Evolutionary conservation across 2,329 filamentous ascomycete genomes (phyloP).

Genomic region (Colletotrichum sojae): DNA sequence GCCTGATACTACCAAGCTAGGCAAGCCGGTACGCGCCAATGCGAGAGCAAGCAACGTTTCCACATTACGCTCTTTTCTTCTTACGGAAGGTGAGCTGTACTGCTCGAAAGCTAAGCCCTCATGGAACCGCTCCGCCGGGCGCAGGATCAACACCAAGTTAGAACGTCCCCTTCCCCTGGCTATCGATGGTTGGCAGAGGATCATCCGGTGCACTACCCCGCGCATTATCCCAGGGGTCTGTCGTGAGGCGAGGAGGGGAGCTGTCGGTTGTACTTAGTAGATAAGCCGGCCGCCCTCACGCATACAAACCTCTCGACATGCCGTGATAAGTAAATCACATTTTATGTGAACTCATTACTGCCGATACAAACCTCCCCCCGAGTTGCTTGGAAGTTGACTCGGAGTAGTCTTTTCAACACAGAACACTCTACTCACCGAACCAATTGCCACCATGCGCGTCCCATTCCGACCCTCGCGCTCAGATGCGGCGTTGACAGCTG

Average conservation of each 20-base stretch:
- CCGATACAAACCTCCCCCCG: too few species aligned
- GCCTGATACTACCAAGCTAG: not conserved
- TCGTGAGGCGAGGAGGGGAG: not conserved
- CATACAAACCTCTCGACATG: too few species aligned
- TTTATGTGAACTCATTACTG: too few species aligned
- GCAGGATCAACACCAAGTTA: too few species aligned
- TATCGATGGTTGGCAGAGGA: not conserved
- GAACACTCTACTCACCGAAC: too few species aligned
- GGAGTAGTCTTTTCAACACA: too few species aligned
- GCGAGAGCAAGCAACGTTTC: not conserved
- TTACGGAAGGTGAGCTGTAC: constrained; percentile 3
- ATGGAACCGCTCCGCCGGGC: not conserved
- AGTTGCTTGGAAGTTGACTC: too few species aligned
- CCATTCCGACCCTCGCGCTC: not conserved
- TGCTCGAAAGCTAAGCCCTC: not conserved
- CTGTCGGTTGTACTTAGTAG: too few species aligned
- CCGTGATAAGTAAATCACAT: too few species aligned
- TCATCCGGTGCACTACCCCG: constrained; percentile 13
- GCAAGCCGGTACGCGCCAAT: not conserved
- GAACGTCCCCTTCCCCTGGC: not conserved
- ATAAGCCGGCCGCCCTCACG: too few species aligned
- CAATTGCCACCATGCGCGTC: constrained; percentile 21
- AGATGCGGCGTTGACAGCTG: not conserved
- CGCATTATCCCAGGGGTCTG: constrained; percentile 3
- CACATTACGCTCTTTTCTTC: not conserved